These are phyloP conservation scores for Dothiorella sarmentorum DNA, from an alignment of 2,329 filamentous ascomycete species.

Conservation along the genomic window DNA sequence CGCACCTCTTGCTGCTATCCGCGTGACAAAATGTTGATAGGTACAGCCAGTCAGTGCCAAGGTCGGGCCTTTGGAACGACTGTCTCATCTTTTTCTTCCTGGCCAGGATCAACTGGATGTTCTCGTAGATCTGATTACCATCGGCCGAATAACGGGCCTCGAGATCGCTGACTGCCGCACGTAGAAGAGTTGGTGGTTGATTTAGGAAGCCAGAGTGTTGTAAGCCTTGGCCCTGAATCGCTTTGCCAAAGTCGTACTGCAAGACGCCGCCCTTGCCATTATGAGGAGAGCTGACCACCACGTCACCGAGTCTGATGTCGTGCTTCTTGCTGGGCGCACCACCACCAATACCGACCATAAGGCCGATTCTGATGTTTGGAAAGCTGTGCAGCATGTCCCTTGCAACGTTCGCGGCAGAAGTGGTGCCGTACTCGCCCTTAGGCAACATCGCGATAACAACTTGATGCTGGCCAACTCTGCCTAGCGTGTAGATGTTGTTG, in stretches of 20 bases:
- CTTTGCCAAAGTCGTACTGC: slow-evolving; percentile 34
- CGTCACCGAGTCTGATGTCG: slow-evolving; percentile 38
- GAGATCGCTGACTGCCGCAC: slow-evolving; percentile 20
- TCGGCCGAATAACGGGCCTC: not conserved
- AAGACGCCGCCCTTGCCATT: slow-evolving; percentile 25
- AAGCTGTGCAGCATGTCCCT: slow-evolving; percentile 23
- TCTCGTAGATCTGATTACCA: slow-evolving; percentile 1
- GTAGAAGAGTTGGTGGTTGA: slow-evolving; percentile 24
- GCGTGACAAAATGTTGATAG: not conserved
- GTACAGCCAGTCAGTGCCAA: slow-evolving; percentile 29
- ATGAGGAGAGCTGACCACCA: slow-evolving; percentile 29
- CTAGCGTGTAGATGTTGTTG: slow-evolving; percentile 30
- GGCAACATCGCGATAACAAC: slow-evolving; percentile 31
- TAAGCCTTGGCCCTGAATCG: slow-evolving; percentile 23
- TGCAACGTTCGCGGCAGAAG: slow-evolving; percentile 24
- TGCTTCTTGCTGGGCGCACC: slow-evolving; percentile 24
- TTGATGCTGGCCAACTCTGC: slow-evolving; percentile 31
- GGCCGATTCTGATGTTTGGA: slow-evolving; percentile 24
- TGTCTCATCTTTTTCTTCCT: slow-evolving; percentile 26
- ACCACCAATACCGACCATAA: slow-evolving; percentile 28
- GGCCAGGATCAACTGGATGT: slow-evolving; percentile 24
- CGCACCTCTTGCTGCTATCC: not conserved
- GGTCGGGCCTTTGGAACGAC: slow-evolving; percentile 27
- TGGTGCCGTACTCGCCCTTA: slow-evolving; percentile 22
- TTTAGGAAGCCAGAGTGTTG: slow-evolving; percentile 21